phyloP scores from a whole-genome alignment of 148 eudicot genomes.

The Rhododendron molle region DNA sequence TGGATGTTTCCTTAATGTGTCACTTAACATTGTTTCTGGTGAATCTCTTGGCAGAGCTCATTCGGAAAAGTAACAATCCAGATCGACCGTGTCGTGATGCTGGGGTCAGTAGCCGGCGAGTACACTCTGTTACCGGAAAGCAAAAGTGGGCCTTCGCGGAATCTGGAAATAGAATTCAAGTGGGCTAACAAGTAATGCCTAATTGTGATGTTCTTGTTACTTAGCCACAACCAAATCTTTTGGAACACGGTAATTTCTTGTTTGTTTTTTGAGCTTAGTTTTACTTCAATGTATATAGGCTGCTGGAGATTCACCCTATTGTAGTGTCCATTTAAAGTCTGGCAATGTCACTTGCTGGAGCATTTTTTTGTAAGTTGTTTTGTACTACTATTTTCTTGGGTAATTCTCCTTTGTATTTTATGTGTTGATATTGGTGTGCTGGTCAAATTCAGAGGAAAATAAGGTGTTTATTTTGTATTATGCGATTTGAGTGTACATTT shows the following conservation, averaged over 20 bases:
- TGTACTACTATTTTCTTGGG: conserved; percentile 1
- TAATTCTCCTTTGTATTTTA: conserved; percentile 12
- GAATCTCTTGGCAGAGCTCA: conserved; percentile 56
- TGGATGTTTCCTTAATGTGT: conserved; percentile 1
- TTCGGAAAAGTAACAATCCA: conserved; percentile 98
- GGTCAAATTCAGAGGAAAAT: conserved; percentile 1
- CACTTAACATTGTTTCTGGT: not conserved
- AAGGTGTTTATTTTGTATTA: not conserved
- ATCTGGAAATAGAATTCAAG: conserved; percentile 91
- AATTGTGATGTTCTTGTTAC: not conserved
- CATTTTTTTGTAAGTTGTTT: conserved; percentile 26
- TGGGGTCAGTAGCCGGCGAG: conserved; percentile 93
- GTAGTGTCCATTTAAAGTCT: conserved; percentile 14
- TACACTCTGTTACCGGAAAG: conserved; percentile 89
- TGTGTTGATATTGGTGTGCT: conserved; percentile 21
- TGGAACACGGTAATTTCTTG: not conserved
- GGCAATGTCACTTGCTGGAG: conserved; percentile 11
- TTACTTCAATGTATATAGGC: conserved; percentile 25
- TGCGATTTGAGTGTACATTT: not conserved
- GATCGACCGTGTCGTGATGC: conserved; percentile 94
- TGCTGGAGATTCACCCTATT: conserved; percentile 10
- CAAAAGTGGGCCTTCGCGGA: conserved; percentile 92
- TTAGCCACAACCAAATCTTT: conserved; percentile 3
- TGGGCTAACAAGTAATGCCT: conserved; percentile 72
- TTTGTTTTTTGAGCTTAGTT: conserved; percentile 8